Conservation (phyloP, 495 filamentous ascomycete genomes). For the Symbiotaphrina buchneri region DNA sequence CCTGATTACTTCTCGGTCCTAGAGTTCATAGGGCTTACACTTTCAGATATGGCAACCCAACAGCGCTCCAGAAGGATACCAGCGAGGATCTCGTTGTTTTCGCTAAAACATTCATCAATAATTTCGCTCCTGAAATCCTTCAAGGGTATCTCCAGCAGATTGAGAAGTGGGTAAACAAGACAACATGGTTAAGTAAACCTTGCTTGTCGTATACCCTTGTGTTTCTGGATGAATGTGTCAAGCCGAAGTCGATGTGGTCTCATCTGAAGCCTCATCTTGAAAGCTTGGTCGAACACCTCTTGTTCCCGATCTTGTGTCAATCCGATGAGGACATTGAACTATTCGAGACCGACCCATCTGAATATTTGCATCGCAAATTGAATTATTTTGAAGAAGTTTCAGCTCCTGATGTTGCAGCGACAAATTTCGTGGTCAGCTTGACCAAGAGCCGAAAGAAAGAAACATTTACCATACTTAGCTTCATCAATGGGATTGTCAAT, state of each 20-base stretch:
- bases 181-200: constrained; percentile 83
- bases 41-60: constrained; percentile 69
- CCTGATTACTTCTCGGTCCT: constrained; percentile 1
- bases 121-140: constrained; percentile 86
- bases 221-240: constrained; percentile 92
- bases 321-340: constrained; percentile 82
- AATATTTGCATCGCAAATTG: constrained; percentile 89
- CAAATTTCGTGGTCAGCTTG: constrained; percentile 84
- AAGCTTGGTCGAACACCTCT: constrained; percentile 72
- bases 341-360: constrained; percentile 80
- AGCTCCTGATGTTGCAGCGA: constrained; percentile 85
- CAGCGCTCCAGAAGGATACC: constrained; percentile 39
- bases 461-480: constrained; percentile 78
- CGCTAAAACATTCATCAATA: constrained; percentile 71
- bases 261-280: constrained; percentile 84
- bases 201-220: constrained; percentile 79
- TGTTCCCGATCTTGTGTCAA: constrained; percentile 90
- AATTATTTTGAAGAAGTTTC: constrained; percentile 98
- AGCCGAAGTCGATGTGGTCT: constrained; percentile 90
- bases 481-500: constrained; percentile 84
- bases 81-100: constrained; percentile 50
- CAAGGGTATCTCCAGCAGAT: constrained; percentile 82
- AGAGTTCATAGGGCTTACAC: not conserved
- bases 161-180: constrained; percentile 90
- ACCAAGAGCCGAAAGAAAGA: constrained; percentile 92